Percentiles rank a stretch among this genome's conserved stretches.
Evolutionary conservation across 106 monocot species (phyloP).

Genomic region (Dendrobium chrysotoxum): DNA sequence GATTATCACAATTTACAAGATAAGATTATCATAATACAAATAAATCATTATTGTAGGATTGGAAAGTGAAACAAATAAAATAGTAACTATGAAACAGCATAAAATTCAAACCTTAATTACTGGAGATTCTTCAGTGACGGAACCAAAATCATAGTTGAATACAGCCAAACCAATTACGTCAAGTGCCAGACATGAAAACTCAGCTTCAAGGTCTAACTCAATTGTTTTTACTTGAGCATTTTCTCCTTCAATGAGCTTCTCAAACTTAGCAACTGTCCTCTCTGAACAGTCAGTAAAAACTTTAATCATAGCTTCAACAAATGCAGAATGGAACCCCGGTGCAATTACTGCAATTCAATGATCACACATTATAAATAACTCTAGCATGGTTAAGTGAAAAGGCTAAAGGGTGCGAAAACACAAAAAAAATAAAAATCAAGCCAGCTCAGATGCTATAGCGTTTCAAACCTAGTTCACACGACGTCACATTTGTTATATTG

Average conservation of each 20-base stretch:
- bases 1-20: background rate
- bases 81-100: background rate
- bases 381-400: background rate
- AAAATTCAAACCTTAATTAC: constrained; percentile 75
- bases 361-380: background rate
- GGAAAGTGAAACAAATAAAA: background rate
- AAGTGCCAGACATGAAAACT: constrained; percentile 95
- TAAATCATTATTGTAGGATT: background rate
- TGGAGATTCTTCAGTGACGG: constrained; percentile 93
- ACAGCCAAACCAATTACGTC: constrained; percentile 94
- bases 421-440: background rate
- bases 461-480: too few species aligned
- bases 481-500: too few species aligned
- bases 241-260: constrained; percentile 44
- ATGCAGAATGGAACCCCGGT: constrained; percentile 89
- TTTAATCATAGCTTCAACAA: constrained; percentile 87
- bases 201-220: constrained; percentile 94
- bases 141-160: constrained; percentile 98
- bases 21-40: background rate
- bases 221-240: constrained; percentile 23
- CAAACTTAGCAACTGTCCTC: constrained; percentile 80
- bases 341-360: constrained; percentile 73
- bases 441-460: background rate
- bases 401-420: background rate
- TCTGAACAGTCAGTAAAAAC: constrained; percentile 76